Percentiles rank a stretch among this genome's conserved stretches.
phyloP scores from a whole-genome alignment of 2,329 filamentous ascomycete genomes.

The Paracamarosporium sp. region DNA sequence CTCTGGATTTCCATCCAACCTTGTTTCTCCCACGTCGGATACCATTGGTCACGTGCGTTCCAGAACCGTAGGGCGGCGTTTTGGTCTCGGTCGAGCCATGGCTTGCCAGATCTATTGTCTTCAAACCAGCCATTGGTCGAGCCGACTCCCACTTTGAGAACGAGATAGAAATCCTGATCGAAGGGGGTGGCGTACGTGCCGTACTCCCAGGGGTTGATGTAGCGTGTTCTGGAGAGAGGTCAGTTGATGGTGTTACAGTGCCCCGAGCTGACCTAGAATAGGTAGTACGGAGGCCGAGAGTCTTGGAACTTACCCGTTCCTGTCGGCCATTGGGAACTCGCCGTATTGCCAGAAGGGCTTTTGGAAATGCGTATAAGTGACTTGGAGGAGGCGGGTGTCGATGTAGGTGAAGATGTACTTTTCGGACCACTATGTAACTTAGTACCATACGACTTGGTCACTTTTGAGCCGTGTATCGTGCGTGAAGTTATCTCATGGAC shows the following conservation, averaged over 20 bases:
- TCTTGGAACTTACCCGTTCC: conserved; percentile 56
- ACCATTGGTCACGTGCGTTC: conserved; percentile 70
- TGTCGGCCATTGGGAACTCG: conserved; percentile 67
- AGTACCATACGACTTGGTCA: no score
- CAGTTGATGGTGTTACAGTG: neutral
- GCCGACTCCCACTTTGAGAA: conserved; percentile 78
- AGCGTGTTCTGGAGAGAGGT: conserved; percentile 56
- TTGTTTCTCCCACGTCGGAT: conserved; percentile 70
- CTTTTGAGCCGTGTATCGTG: no score
- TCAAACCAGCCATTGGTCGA: conserved; percentile 85
- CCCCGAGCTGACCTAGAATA: neutral
- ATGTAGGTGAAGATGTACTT: conserved; percentile 90
- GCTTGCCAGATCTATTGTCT: conserved; percentile 74
- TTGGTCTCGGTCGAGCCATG: conserved; percentile 74
- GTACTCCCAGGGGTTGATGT: conserved; percentile 68
- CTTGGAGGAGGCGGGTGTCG: conserved; percentile 79
- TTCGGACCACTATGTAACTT: conserved; percentile 70
- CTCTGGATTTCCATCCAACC: conserved; percentile 73
- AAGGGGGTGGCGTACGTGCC: conserved; percentile 72
- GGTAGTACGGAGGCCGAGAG: no score
- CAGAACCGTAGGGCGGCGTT: conserved; percentile 80
- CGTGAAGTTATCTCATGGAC: no score
- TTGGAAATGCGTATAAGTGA: conserved; percentile 77
- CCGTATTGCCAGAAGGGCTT: conserved; percentile 72
- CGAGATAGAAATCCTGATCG: conserved; percentile 77